These are phyloP conservation scores for Lippia alba DNA, from an alignment of 305 asterid genomes.

Conservation along the genomic window DNA sequence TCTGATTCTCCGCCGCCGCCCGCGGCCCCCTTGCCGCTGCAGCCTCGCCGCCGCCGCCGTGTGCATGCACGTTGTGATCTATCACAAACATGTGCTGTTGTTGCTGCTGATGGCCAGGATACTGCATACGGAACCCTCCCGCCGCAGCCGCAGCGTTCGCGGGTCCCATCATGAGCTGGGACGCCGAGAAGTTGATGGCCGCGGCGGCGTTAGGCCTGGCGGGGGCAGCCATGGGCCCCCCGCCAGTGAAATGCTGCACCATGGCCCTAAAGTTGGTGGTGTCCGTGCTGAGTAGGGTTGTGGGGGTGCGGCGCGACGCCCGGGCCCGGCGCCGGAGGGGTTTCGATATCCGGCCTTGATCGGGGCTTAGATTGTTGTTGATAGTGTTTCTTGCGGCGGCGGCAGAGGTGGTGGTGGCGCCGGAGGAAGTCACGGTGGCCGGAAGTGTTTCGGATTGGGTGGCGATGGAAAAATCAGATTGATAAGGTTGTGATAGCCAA, in stretches of 20 bases:
- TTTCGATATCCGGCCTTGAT: slow-evolving; percentile 53
- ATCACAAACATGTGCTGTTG: slow-evolving; percentile 43
- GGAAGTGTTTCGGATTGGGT: slow-evolving; percentile 30
- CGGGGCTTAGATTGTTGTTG: slow-evolving; percentile 40
- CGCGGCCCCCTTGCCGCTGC: slow-evolving; percentile 18
- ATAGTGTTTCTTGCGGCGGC: slow-evolving; percentile 17
- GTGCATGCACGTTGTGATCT: slow-evolving; percentile 34
- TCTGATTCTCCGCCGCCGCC: slow-evolving; percentile 30
- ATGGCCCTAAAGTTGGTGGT: slow-evolving; percentile 62
- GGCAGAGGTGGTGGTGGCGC: slow-evolving; percentile 23
- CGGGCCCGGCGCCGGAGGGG: slow-evolving; percentile 53
- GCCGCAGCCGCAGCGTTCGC: slow-evolving; percentile 20
- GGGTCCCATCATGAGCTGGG: slow-evolving; percentile 5
- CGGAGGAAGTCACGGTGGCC: slow-evolving; percentile 6
- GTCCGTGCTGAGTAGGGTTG: slow-evolving; percentile 65
- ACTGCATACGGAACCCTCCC: slow-evolving; percentile 43
- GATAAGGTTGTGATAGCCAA: slow-evolving; percentile 49
- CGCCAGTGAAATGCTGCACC: slow-evolving; percentile 67
- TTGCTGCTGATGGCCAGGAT: slow-evolving; percentile 34
- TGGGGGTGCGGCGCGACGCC: slow-evolving; percentile 57
- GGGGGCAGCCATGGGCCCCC: slow-evolving; percentile 40
- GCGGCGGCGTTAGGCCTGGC: slow-evolving; percentile 20
- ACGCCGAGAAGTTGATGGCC: slow-evolving; percentile 20
- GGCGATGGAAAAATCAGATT: slow-evolving; percentile 25
- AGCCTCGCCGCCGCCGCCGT: slow-evolving; percentile 33